A percentile compares a stretch with the other conserved stretches of the same genome.
Evolutionary conservation across 1,284 basidiomycete species (phyloP).

Genomic region (Moesziomyces parantarcticus): DNA sequence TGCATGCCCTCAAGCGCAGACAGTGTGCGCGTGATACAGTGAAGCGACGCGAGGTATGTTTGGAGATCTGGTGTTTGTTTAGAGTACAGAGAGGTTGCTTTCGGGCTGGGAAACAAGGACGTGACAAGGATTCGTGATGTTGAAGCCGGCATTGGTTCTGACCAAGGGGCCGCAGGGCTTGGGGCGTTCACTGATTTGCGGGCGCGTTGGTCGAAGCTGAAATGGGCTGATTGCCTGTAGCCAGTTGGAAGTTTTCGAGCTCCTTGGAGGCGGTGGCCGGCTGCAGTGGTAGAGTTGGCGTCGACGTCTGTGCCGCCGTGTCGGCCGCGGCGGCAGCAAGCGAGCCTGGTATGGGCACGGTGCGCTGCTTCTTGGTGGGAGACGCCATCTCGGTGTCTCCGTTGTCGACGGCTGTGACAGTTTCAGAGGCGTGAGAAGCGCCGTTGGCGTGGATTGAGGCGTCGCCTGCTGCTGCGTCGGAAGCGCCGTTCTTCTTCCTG

Average conservation of each 20-base stretch:
- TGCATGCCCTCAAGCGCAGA: no score
- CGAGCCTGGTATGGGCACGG: slow-evolving; percentile 6
- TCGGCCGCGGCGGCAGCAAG: background rate
- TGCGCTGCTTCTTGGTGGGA: slow-evolving; percentile 47
- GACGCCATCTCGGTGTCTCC: slow-evolving; percentile 39
- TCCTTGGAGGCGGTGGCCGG: slow-evolving; percentile 39
- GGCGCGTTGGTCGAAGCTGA: slow-evolving; percentile 38
- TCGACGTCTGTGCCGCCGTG: slow-evolving; percentile 2
- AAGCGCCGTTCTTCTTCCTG: slow-evolving; percentile 70
- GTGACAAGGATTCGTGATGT: background rate
- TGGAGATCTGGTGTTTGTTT: background rate
- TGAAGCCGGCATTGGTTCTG: no score
- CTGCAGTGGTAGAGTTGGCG: slow-evolving; percentile 45
- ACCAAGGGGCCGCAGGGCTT: no score
- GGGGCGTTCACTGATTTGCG: slow-evolving; percentile 23
- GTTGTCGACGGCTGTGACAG: slow-evolving; percentile 23
- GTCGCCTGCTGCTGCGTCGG: slow-evolving; percentile 4
- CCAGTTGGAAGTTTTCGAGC: slow-evolving; percentile 51
- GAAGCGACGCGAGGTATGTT: background rate
- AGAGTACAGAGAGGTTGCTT: background rate
- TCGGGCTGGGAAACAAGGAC: background rate
- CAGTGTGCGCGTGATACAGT: no score
- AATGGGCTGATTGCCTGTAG: slow-evolving; percentile 43
- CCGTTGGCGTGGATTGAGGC: slow-evolving; percentile 14
- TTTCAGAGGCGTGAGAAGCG: slow-evolving; percentile 1